Conservation (phyloP, 306 rosid genomes). For the Crataegus laevigata region DNA sequence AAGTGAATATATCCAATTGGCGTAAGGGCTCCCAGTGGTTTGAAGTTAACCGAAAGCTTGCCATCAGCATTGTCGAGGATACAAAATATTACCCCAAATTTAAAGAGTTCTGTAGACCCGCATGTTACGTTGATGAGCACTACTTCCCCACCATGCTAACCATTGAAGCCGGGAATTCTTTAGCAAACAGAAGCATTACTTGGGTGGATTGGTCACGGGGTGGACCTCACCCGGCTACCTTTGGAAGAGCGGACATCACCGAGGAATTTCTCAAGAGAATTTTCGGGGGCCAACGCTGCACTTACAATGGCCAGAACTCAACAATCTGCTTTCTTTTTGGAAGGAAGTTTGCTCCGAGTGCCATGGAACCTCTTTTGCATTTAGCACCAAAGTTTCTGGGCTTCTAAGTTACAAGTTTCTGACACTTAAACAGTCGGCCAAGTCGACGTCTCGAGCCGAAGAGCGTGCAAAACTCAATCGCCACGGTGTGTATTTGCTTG, state of each 20-base stretch:
- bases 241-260: conserved; percentile 53
- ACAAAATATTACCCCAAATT: conserved; percentile 47
- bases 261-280: conserved; percentile 47
- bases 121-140: conserved; percentile 95
- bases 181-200: conserved; percentile 87
- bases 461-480: neutral
- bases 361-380: conserved; percentile 66
- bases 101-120: conserved; percentile 56
- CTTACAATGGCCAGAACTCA: conserved; percentile 43
- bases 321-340: conserved; percentile 68
- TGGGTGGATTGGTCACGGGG: conserved; percentile 99
- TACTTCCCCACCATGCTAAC: conserved; percentile 92
- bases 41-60: conserved; percentile 72
- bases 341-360: conserved; percentile 84
- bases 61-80: conserved; percentile 59
- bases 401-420: conserved; percentile 34
- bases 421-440: neutral
- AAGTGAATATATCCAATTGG: conserved; percentile 64
- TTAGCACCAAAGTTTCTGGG: conserved; percentile 48
- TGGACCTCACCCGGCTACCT: conserved; percentile 89
- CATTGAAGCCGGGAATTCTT: conserved; percentile 36
- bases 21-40: conserved; percentile 99
- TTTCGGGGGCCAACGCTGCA: conserved; percentile 34
- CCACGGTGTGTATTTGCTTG: neutral
- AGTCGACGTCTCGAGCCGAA: neutral